Evolutionary conservation across 1,284 basidiomycete genomes (phyloP), one percentile per base, ranked within the genome.

Genomic region (Moesziomyces sp.): DNA sequence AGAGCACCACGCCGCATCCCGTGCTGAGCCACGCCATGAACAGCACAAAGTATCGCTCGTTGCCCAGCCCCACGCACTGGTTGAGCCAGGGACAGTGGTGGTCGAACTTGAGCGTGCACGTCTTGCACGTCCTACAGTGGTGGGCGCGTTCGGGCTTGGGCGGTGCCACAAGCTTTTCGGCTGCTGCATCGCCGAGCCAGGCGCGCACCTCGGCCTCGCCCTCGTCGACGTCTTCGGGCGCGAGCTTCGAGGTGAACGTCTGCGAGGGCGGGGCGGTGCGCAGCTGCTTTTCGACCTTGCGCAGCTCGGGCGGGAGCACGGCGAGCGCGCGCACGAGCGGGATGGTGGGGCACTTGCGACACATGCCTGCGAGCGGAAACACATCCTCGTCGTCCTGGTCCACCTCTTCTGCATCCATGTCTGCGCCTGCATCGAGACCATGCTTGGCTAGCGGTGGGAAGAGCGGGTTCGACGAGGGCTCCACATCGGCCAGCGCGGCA

Each of bases 21-120:
- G 82, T 53, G 11, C 70, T 58, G 30, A 82, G 65, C 76, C 78
- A 83, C 7, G 65, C 92, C 93, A 98, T 91, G 88, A 98, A 99
- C 38, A 98, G 87, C 35, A 97, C 88, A 79, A 99, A 99, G 85
- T 98, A 93, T 0, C 96, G 89, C 84, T 98, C 95, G 82, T 99
- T 99, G 83, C 96, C 88, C 8, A 98, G 84, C 2, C 97, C 96
- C 24, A 99, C 88, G 79, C 95, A 98, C 88, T 93, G 92, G 83
- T 98, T 98, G 74, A 99, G 91, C 96, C 96, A 94, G 91, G 84
- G 77, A 53, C 82, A 83, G 58, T 84, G 82, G 58, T 84, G 82
- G 54, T 84, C 82, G 85, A 92, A 98, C 83, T 97, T 94, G 52
- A 98, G 85, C 23, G 97, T 89, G 84, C 97, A 99, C 54, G 88